Conservation (phyloP, 164 flowering plant species). For the Warburgia ugandensis region DNA sequence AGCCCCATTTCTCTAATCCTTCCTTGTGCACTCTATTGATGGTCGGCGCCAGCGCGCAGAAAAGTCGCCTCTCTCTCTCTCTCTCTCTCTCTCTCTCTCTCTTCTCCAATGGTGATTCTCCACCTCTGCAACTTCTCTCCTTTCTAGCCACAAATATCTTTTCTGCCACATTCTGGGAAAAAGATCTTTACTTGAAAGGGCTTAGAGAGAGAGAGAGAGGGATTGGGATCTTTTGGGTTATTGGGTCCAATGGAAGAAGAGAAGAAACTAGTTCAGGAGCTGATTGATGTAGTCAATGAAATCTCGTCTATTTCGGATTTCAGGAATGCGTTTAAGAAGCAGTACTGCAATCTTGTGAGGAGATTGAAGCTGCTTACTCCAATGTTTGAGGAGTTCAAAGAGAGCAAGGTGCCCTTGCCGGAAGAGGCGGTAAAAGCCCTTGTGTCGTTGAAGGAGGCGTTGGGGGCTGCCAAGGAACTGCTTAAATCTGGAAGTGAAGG, state of each 20-base stretch:
- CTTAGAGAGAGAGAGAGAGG: slow-evolving; percentile 1
- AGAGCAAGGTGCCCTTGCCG: slow-evolving; percentile 37
- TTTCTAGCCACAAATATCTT: too few species aligned
- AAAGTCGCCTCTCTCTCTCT: too few species aligned
- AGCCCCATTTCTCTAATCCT: too few species aligned
- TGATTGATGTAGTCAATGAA: slow-evolving; percentile 51
- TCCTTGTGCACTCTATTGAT: too few species aligned
- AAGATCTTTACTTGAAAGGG: not conserved
- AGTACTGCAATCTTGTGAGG: slow-evolving; percentile 66
- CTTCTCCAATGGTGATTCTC: too few species aligned
- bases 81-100: too few species aligned
- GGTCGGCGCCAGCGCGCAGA: too few species aligned
- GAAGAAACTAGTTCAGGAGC: slow-evolving; percentile 25
- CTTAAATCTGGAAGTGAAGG: slow-evolving; percentile 69
- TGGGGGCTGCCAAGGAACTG: slow-evolving; percentile 49
- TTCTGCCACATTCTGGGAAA: not conserved
- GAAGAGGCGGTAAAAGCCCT: slow-evolving; percentile 33
- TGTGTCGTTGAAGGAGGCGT: slow-evolving; percentile 32
- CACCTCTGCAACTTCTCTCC: too few species aligned
- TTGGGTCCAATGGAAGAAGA: slow-evolving; percentile 43
- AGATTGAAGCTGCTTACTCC: slow-evolving; percentile 75
- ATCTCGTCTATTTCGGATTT: slow-evolving; percentile 56
- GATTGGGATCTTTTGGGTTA: too few species aligned
- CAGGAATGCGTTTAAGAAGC: slow-evolving; percentile 57
- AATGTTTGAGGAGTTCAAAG: slow-evolving; percentile 86